phyloP scores from a whole-genome alignment of 805 yeast species.

The Candida coquimbonensis region DNA sequence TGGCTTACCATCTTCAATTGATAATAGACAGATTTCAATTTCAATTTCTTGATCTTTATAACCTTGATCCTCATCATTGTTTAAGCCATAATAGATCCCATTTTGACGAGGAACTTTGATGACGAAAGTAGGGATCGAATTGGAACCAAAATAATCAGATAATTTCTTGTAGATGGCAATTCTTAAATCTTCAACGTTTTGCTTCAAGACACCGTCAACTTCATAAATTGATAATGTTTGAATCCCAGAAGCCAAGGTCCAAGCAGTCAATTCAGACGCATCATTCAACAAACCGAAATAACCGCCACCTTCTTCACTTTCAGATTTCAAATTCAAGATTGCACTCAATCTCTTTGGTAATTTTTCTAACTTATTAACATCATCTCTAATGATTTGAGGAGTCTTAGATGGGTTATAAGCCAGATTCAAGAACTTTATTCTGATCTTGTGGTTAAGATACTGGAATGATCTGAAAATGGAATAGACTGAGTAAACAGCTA shows the following conservation, averaged over 20 bases:
- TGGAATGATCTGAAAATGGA: slow-evolving; percentile 49
- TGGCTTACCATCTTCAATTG: slow-evolving; percentile 80
- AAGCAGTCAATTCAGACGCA: slow-evolving; percentile 69
- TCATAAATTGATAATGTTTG: slow-evolving; percentile 71
- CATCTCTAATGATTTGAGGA: slow-evolving; percentile 82
- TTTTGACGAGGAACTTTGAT: slow-evolving; percentile 66
- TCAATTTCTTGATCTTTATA: slow-evolving; percentile 33
- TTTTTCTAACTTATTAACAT: slow-evolving; percentile 64
- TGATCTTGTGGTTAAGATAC: slow-evolving; percentile 42
- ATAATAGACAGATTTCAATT: slow-evolving; percentile 59
- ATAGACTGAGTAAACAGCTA: slow-evolving; percentile 47
- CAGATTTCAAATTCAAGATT: slow-evolving; percentile 65
- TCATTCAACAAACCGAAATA: slow-evolving; percentile 72
- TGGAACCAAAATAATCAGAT: slow-evolving; percentile 66
- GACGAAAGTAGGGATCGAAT: slow-evolving; percentile 52
- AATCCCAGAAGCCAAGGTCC: slow-evolving; percentile 90
- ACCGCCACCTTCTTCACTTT: slow-evolving; percentile 86
- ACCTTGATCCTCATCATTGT: slow-evolving; percentile 27
- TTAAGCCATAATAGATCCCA: slow-evolving; percentile 35
- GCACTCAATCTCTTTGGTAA: slow-evolving; percentile 74
- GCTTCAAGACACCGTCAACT: slow-evolving; percentile 59
- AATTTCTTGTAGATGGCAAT: slow-evolving; percentile 52
- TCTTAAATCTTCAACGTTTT: slow-evolving; percentile 47
- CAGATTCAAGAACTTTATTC: slow-evolving; percentile 50
- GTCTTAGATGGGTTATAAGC: slow-evolving; percentile 68